Percentiles rank a stretch among this genome's conserved stretches.
phyloP scores from a whole-genome alignment of 2,329 filamentous ascomycete genomes.

The Microdochium bolleyi region DNA sequence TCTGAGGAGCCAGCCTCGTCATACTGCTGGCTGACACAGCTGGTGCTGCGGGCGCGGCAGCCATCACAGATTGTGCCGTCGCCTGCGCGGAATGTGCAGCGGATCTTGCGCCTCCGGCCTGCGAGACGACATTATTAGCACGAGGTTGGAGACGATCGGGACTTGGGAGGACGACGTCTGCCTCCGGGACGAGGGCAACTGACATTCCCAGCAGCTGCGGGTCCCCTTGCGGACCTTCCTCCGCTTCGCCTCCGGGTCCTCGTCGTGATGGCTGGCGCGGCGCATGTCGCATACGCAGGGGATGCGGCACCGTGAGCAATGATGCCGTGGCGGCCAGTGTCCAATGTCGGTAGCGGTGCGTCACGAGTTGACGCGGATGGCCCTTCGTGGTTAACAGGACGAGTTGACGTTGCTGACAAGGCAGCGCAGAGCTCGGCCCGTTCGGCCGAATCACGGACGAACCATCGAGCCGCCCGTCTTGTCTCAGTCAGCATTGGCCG shows the following conservation, averaged over 20 bases:
- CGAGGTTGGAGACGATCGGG: too few relatives aligned
- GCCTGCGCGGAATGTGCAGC: slow-evolving; percentile 32
- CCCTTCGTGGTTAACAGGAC: neutral
- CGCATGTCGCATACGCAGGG: too few relatives aligned
- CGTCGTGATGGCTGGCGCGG: neutral
- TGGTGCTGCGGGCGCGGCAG: slow-evolving; percentile 31
- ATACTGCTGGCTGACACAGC: slow-evolving; percentile 37
- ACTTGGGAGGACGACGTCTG: too few relatives aligned
- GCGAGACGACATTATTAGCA: neutral
- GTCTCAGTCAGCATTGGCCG: neutral
- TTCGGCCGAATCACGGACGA: neutral
- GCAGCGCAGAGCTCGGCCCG: neutral
- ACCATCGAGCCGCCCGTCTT: neutral
- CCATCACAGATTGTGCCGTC: slow-evolving; percentile 30
- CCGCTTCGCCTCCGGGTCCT: slow-evolving; percentile 21
- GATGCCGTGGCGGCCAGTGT: too few relatives aligned
- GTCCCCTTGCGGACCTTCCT: slow-evolving; percentile 44
- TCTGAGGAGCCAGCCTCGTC: slow-evolving; percentile 22
- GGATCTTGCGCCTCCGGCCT: slow-evolving; percentile 38
- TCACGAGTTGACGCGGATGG: too few relatives aligned
- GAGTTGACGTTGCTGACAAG: neutral
- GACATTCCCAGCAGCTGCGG: slow-evolving; percentile 47
- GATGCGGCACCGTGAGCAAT: too few relatives aligned
- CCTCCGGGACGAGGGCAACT: slow-evolving; percentile 11
- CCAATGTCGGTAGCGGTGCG: too few relatives aligned